Conservation (phyloP, 2,329 filamentous ascomycete genomes). For the Aurifilum marmelostoma region DNA sequence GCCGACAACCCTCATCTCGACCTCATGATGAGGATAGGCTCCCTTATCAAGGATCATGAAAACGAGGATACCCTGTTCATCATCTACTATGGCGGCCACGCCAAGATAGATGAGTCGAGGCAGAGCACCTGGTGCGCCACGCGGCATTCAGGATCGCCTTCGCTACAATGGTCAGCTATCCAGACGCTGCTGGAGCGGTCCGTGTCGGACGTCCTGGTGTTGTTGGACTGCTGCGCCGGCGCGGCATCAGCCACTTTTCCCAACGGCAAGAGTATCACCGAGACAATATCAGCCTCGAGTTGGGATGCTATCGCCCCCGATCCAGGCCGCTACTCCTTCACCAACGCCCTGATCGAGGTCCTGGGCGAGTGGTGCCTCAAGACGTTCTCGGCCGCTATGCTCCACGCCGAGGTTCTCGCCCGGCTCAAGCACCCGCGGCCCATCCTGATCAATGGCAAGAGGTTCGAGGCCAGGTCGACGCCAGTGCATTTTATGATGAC, state of each 20-base stretch:
- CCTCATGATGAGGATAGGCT: conserved; percentile 59
- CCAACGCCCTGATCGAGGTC: conserved; percentile 61
- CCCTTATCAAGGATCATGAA: conserved; percentile 61
- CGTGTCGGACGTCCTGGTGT: conserved; percentile 59
- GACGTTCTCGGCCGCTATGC: conserved; percentile 62
- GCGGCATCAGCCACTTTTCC: conserved; percentile 63
- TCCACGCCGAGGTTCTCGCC: conserved; percentile 63
- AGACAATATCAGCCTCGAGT: conserved; percentile 64
- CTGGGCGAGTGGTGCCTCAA: conserved; percentile 59
- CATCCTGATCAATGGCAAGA: conserved; percentile 59
- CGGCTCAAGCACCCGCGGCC: conserved; percentile 62
- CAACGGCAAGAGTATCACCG: conserved; percentile 61
- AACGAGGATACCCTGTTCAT: conserved; percentile 59
- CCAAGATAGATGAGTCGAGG: conserved; percentile 61
- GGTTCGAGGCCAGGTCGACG: conserved; percentile 61
- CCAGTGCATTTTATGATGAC: conserved; percentile 68
- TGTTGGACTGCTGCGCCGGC: conserved; percentile 63
- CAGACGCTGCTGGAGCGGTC: conserved; percentile 62
- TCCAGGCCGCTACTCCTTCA: conserved; percentile 63
- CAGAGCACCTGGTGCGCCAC: conserved; percentile 65
- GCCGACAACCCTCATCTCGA: conserved; percentile 62
- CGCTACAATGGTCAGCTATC: conserved; percentile 63
- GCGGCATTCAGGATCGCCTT: conserved; percentile 55
- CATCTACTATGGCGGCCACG: conserved; percentile 63
- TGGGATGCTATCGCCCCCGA: conserved; percentile 65